These are phyloP conservation scores for Penicillium waksmanii DNA, from an alignment of 495 filamentous ascomycete species.

Conservation along the genomic window DNA sequence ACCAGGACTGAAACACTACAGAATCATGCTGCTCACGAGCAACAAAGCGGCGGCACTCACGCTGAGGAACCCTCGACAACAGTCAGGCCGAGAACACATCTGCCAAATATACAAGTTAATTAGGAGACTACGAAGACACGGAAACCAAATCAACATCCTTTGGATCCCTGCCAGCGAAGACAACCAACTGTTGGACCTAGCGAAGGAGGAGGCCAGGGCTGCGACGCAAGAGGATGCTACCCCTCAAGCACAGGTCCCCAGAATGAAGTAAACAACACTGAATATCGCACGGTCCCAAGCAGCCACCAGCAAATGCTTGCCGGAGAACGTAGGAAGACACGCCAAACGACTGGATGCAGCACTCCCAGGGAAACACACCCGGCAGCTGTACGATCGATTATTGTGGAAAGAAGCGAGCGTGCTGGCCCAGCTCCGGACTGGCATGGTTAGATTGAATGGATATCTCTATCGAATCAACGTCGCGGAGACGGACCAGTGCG, in stretches of 20 bases:
- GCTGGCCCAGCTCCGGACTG: constrained; percentile 37
- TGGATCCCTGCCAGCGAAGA: constrained; percentile 22
- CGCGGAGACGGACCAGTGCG: too few species aligned
- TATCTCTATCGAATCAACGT: constrained; percentile 24
- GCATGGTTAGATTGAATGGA: constrained; percentile 36
- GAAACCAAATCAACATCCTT: constrained; percentile 19
- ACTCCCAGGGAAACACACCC: constrained; percentile 35
- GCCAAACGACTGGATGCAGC: constrained; percentile 30
- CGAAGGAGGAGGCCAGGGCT: constrained; percentile 29
- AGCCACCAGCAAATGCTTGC: constrained; percentile 9
- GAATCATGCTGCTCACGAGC: too few species aligned
- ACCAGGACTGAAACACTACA: too few species aligned
- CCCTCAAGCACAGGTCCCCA: constrained; percentile 10
- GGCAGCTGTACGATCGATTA: constrained; percentile 14
- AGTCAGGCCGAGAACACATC: too few species aligned
- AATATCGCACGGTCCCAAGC: constrained; percentile 26
- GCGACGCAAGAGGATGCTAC: constrained; percentile 19
- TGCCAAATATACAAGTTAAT: too few species aligned
- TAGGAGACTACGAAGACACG: constrained; percentile 21
- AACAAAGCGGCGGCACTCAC: too few species aligned
- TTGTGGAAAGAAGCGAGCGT: constrained; percentile 34
- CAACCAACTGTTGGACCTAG: constrained; percentile 27
- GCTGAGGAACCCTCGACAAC: too few species aligned
- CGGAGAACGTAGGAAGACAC: constrained; percentile 29
- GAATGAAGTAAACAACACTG: constrained; percentile 21